A percentile compares a stretch with the other conserved stretches of the same genome.
Conservation (phyloP, 805 yeast genomes). For the Ogataea kodamae region DNA sequence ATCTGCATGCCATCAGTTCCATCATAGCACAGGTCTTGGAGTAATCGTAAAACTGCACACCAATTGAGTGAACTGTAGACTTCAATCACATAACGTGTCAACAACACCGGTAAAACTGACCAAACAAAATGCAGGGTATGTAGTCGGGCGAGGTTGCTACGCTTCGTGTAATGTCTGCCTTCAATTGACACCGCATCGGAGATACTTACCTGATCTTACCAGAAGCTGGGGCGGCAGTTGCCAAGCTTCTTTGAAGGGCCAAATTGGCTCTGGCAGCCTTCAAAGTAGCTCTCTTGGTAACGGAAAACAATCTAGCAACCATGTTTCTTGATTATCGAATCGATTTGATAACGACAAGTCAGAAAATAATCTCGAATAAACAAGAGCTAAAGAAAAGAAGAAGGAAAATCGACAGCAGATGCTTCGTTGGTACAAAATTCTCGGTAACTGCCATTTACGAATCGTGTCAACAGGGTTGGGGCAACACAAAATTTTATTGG, state of each 20-base stretch:
- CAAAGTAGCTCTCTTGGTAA: conserved; percentile 80
- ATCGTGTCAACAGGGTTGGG: conserved; percentile 4
- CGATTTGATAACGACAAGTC: conserved; percentile 14
- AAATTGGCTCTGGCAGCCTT: conserved; percentile 82
- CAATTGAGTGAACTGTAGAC: conserved; percentile 3
- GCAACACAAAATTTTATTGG: conserved; percentile 12
- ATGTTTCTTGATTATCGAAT: conserved; percentile 24
- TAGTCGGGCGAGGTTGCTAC: background rate
- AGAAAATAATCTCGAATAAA: conserved; percentile 13
- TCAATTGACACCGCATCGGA: conserved; percentile 6
- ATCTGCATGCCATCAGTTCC: background rate
- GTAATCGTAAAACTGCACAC: conserved; percentile 4
- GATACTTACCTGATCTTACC: conserved; percentile 86
- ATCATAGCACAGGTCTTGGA: background rate
- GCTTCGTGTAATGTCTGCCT: background rate
- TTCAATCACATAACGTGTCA: too few species aligned
- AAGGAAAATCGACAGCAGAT: conserved; percentile 19
- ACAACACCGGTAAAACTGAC: too few species aligned
- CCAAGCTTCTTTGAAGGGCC: conserved; percentile 72
- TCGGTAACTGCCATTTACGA: conserved; percentile 10
- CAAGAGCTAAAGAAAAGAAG: conserved; percentile 17
- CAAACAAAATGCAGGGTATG: background rate
- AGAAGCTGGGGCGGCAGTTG: conserved; percentile 68
- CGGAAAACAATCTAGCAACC: conserved; percentile 55
- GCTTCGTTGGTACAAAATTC: conserved; percentile 13